Evolutionary conservation across 257 asterid species (phyloP).

Genomic region (Nicotiana undulata): DNA sequence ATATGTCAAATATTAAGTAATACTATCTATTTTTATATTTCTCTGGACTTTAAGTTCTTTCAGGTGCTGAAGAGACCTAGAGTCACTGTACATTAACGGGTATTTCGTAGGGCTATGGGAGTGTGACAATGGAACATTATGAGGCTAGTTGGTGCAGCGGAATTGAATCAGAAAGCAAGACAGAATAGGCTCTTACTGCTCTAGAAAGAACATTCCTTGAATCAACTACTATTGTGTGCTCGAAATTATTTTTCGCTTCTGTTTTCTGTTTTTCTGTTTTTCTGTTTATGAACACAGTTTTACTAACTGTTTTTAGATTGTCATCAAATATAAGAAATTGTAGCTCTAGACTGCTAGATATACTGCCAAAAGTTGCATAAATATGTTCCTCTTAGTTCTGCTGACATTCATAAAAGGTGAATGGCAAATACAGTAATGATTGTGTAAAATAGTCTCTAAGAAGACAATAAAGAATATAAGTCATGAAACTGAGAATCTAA

Average conservation of each 20-base stretch:
- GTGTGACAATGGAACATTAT: slow-evolving; percentile 57
- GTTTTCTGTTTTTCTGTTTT: too few species aligned
- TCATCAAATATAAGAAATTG: background rate
- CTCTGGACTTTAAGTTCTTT: slow-evolving; percentile 16
- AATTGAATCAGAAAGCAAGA: too few species aligned
- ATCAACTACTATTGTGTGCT: too few species aligned
- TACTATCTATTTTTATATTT: too few species aligned
- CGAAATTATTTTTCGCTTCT: too few species aligned
- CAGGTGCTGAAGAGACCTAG: slow-evolving; percentile 33
- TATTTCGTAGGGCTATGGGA: slow-evolving; percentile 73
- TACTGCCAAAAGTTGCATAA: background rate
- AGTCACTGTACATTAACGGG: slow-evolving; percentile 48
- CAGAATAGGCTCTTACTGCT: too few species aligned
- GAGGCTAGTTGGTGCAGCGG: slow-evolving; percentile 49
- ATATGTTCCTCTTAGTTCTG: background rate
- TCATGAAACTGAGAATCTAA: slow-evolving; percentile 20
- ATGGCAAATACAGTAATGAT: background rate
- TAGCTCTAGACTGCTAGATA: background rate
- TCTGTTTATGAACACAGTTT: too few species aligned
- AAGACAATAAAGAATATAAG: background rate
- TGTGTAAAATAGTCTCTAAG: background rate
- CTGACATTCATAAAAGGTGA: background rate
- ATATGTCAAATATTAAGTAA: background rate
- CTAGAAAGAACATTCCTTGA: too few species aligned
- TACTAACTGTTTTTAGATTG: background rate